Base-by-base conservation (phyloP, 352 stramenopile genomes). In the Phytophthora rubi region DNA sequence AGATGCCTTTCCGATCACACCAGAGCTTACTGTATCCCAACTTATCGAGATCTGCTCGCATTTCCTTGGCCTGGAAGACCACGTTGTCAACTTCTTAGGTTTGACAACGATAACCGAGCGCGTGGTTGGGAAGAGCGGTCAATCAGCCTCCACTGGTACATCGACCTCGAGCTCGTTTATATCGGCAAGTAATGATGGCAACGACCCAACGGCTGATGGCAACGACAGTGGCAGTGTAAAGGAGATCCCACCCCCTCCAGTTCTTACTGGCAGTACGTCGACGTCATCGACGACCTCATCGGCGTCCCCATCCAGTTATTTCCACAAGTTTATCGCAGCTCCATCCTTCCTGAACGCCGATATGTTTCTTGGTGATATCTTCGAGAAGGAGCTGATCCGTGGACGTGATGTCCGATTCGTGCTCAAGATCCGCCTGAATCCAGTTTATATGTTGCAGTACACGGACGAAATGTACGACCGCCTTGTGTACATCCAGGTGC, bases 11-110 rank as follows among this genome's bases (percentile, higher is more conserved):
- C 94, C 95, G 8, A 86, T 98, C 16, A 97, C 94, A 1, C 95
- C 95, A 0, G 95, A 98, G 65, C 82, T 98, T 21, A 97, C 91
- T 28, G 92, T 97, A 28, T 71, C 82, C 15, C 86, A 98, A 64
- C 76, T 98, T 23, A 73, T 98, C 6, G 92, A 98, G 59, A 96
- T 98, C 39, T 98, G 95, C 59, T 83, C 88, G 2, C 90, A 97
- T 53, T 98, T 98, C 59, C 68, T 98, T 1, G 91, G 94, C 2
- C 73, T 98, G 3, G 83, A 97, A 73, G 94, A 98, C 59, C 79
- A 92, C 33, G 80, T 96, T 8, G 85, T 89, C 47, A 90, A 91
- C 58, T 93, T 95, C 59, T 69, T 91, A 12, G 84, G 85, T 2
- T 72, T 93, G 12, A 83, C 76, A 13, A 80, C 80, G 7, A 80